Conservation (phyloP, 495 filamentous ascomycete genomes). For the Podospora pseudocomata region DNA sequence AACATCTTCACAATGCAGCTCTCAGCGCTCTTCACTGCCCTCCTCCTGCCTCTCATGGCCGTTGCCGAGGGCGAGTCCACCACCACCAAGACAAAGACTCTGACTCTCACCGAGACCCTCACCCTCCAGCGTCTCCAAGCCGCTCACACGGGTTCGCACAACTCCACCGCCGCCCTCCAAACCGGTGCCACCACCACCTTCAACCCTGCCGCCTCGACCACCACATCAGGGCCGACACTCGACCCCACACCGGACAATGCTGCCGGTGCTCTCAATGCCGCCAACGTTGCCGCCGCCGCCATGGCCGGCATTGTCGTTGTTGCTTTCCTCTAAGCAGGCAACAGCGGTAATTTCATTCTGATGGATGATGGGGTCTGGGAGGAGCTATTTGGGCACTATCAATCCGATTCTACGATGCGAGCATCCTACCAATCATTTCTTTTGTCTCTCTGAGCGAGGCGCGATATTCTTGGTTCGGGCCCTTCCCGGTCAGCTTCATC, state of each 20-base stretch:
- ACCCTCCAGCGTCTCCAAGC: conserved; percentile 41
- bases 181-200: conserved; percentile 24
- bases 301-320: conserved; percentile 45
- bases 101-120: conserved; percentile 52
- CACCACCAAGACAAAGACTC: conserved; percentile 46
- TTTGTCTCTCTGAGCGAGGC: conserved; percentile 39
- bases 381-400: conserved; percentile 12
- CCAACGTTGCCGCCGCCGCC: conserved; percentile 40
- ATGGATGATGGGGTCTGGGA: conserved; percentile 7
- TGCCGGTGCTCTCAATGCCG: conserved; percentile 33
- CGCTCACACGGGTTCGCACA: conserved; percentile 15
- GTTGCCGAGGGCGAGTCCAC: conserved; percentile 35
- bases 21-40: conserved; percentile 32
- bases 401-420: conserved; percentile 44
- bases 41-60: conserved; percentile 45
- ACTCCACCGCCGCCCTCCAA: conserved; percentile 23
- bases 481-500: background rate
- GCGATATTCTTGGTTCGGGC: conserved; percentile 11
- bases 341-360: background rate
- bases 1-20: conserved; percentile 29
- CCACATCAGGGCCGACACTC: conserved; percentile 16
- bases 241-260: conserved; percentile 29
- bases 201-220: conserved; percentile 28
- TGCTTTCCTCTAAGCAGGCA: conserved; percentile 39
- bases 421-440: conserved; percentile 42